Conservation (phyloP, 2,329 filamentous ascomycete genomes). For the Epichloe glyceriae region DNA sequence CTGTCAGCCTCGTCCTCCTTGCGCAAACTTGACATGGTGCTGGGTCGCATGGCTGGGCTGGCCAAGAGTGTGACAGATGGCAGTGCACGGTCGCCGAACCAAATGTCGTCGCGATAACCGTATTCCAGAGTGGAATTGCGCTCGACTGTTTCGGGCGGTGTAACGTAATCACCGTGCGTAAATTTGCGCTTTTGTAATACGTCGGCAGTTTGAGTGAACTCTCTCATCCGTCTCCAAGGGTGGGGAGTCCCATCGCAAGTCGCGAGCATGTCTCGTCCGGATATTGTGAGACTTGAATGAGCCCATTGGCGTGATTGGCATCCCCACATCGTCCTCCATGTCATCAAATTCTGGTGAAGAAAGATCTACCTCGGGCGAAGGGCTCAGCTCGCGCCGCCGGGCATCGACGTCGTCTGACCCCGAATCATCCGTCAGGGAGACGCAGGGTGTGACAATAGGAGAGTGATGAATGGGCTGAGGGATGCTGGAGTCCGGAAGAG, state of each 20-base stretch:
- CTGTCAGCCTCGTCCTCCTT: slow-evolving; percentile 27
- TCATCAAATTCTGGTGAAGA: slow-evolving; percentile 79
- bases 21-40: slow-evolving; percentile 15
- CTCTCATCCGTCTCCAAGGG: slow-evolving; percentile 90
- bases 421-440: slow-evolving; percentile 44
- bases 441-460: slow-evolving; percentile 67
- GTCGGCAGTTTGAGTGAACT: slow-evolving; percentile 91
- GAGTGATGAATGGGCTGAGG: slow-evolving; percentile 10
- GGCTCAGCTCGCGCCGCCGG: slow-evolving; percentile 61
- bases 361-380: slow-evolving; percentile 86
- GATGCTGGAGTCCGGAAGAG: slow-evolving; percentile 47
- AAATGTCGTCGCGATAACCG: slow-evolving; percentile 33
- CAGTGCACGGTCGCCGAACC: slow-evolving; percentile 33
- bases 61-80: slow-evolving; percentile 32
- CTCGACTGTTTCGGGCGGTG: slow-evolving; percentile 16
- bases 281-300: slow-evolving; percentile 40
- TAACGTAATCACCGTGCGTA: slow-evolving; percentile 24
- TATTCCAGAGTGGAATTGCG: slow-evolving; percentile 20
- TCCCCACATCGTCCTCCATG: slow-evolving; percentile 43
- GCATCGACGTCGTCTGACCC: slow-evolving; percentile 59
- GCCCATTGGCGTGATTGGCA: slow-evolving; percentile 49
- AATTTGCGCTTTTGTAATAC: slow-evolving; percentile 60
- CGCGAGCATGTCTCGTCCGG: slow-evolving; percentile 24
- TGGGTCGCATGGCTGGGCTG: slow-evolving; percentile 39
- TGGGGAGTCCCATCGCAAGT: slow-evolving; percentile 61